Percentiles rank a stretch among this genome's conserved stretches.
Conservation (phyloP, 306 rosid genomes). For the Cotoneaster glaucophyllus region DNA sequence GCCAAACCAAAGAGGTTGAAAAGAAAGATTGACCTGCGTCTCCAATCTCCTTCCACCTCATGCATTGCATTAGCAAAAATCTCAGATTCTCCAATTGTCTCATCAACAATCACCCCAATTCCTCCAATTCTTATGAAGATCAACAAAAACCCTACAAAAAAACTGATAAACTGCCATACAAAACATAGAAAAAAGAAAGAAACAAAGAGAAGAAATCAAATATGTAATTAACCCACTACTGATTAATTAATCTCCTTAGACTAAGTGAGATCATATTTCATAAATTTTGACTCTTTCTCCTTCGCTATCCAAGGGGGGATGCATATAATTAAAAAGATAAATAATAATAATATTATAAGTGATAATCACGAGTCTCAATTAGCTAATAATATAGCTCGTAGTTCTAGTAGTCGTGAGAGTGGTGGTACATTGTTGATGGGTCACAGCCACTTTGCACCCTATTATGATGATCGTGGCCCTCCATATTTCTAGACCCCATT, state of each 20-base stretch:
- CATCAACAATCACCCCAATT: neutral
- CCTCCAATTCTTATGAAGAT: slow-evolving; percentile 39
- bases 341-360: neutral
- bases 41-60: slow-evolving; percentile 7
- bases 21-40: slow-evolving; percentile 68
- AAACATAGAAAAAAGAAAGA: slow-evolving; percentile 4
- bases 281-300: slow-evolving; percentile 1
- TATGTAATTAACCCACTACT: neutral
- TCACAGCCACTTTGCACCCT: slow-evolving; percentile 47
- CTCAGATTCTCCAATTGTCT: slow-evolving; percentile 28
- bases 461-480: slow-evolving; percentile 15
- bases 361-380: neutral
- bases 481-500: slow-evolving; percentile 35
- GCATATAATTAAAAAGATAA: neutral
- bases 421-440: slow-evolving; percentile 64
- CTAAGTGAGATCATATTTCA: neutral
- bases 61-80: neutral
- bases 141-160: slow-evolving; percentile 34
- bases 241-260: neutral
- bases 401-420: slow-evolving; percentile 59
- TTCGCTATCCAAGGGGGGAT: neutral
- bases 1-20: slow-evolving; percentile 29
- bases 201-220: slow-evolving; percentile 16
- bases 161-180: neutral
- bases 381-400: neutral